phyloP scores from a whole-genome alignment of 352 stramenopile genomes.

The Plasmopara viticola region DNA sequence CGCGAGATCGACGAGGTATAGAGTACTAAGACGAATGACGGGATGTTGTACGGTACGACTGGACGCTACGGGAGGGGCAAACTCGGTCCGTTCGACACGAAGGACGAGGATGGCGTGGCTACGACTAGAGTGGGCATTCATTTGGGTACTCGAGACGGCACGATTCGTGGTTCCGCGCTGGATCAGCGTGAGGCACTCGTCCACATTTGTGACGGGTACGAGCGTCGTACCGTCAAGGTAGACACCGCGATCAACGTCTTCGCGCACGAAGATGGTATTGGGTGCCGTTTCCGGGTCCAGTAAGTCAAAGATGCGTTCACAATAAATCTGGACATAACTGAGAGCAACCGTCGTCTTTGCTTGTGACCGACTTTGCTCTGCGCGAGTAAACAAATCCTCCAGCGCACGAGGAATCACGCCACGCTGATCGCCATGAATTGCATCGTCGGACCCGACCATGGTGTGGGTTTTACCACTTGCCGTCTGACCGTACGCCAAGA shows the following conservation, averaged over 20 bases:
- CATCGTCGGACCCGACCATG: conserved; percentile 48
- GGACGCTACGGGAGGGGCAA: conserved; percentile 10
- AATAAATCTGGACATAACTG: conserved; percentile 81
- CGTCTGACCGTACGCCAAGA: conserved; percentile 66
- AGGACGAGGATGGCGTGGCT: conserved; percentile 86
- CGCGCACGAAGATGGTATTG: conserved; percentile 48
- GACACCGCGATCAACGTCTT: conserved; percentile 55
- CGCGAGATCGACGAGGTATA: conserved; percentile 66
- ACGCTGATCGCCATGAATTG: conserved; percentile 26
- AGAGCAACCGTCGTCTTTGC: conserved; percentile 44
- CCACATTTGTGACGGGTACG: conserved; percentile 33
- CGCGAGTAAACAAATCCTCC: conserved; percentile 47
- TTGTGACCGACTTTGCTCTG: conserved; percentile 21
- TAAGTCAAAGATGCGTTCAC: conserved; percentile 70
- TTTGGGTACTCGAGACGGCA: conserved; percentile 72
- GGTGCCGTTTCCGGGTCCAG: conserved; percentile 35
- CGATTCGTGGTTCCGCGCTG: conserved; percentile 53
- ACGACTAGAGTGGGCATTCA: conserved; percentile 84
- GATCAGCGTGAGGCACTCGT: conserved; percentile 46
- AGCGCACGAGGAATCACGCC: conserved; percentile 59
- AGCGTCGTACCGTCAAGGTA: conserved; percentile 56
- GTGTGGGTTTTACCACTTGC: conserved; percentile 64
- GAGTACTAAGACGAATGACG: conserved; percentile 47
- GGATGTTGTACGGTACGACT: conserved; percentile 14
- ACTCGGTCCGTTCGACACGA: conserved; percentile 70